Base-by-base conservation (phyloP, 2,329 filamentous ascomycete genomes). In the Helicocarpus griseus region DNA sequence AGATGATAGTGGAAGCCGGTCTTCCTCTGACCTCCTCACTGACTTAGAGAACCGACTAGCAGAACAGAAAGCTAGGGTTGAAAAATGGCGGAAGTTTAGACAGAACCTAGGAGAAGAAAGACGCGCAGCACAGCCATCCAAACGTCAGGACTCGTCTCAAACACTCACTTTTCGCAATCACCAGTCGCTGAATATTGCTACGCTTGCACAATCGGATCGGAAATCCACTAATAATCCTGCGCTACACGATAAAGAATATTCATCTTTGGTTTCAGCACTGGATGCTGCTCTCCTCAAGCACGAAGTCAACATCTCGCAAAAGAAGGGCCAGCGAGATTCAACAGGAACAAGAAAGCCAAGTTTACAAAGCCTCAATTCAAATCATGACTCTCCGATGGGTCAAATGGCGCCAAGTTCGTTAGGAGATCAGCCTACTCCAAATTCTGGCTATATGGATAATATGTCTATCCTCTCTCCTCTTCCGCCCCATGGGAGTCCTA, bases 31-130 rank as follows among this genome's bases (percentile, higher is more conserved):
- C 47, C 62, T 73, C 6, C 55, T 95, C 19, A 78, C 86, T 55
- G 83, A 89, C 61, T 70, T 96, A 4, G 85, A 91, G 50, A 68
- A 69, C 19, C 78, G 87, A 13, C 79, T 93, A 0, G 72, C 74
- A 40, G 72, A 77, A 5, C 89, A 95, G 59, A 78, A 78, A 50
- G 76, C 78, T 41, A 79, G 89, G 36, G 66, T 95, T 26, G 75
- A 80, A 49, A 82, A 78, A 64, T 95, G 89, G 89, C 78, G 85
- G 58, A 74, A 73, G n/a, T 88, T 89, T 55, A 74, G 79, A 55
- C 69, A 73, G 36, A 60, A 63, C 22, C 39, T 54, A 19, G 39
- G 31, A 3, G 35, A 46, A 48, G 43, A 49, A 52, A 50, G 22
- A 45, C 13, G 26, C 33, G 9, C 43, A 11, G 57, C 61, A 31